phyloP scores from a whole-genome alignment of 306 rosid species.

The Cucurbita maxima region DNA sequence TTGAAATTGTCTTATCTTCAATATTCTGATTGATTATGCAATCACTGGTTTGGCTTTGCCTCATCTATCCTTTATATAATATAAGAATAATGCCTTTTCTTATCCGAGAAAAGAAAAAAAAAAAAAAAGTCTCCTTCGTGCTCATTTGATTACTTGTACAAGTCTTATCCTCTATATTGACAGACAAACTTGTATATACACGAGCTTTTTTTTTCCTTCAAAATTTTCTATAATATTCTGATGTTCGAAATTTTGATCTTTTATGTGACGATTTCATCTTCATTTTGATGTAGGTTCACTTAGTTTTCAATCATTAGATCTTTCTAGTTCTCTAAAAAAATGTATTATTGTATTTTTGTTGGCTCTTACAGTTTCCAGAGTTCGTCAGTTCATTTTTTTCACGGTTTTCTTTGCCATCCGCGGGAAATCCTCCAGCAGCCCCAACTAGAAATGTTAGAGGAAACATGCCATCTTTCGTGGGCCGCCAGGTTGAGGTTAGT shows the following conservation, averaged over 20 bases:
- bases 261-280: neutral
- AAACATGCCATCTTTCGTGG: constrained; percentile 36
- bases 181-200: neutral
- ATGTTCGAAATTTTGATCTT: neutral
- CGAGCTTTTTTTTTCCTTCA: neutral
- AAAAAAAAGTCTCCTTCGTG: neutral
- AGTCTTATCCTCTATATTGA: neutral
- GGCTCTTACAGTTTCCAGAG: constrained; percentile 56
- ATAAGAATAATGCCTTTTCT: neutral
- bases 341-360: constrained; percentile 7
- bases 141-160: neutral
- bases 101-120: neutral
- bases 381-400: constrained; percentile 53
- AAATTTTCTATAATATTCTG: neutral
- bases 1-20: neutral
- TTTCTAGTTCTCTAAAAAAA: constrained; percentile 5
- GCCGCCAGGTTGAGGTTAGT: constrained; percentile 73
- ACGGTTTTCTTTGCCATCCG: constrained; percentile 57
- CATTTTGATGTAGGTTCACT: neutral
- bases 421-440: constrained; percentile 44
- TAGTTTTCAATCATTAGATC: neutral
- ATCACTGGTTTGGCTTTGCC: neutral
- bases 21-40: neutral
- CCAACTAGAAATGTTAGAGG: constrained; percentile 43
- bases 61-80: neutral